Conservation (phyloP, 148 eudicot genomes). For the Vaccinium corymbosum region DNA sequence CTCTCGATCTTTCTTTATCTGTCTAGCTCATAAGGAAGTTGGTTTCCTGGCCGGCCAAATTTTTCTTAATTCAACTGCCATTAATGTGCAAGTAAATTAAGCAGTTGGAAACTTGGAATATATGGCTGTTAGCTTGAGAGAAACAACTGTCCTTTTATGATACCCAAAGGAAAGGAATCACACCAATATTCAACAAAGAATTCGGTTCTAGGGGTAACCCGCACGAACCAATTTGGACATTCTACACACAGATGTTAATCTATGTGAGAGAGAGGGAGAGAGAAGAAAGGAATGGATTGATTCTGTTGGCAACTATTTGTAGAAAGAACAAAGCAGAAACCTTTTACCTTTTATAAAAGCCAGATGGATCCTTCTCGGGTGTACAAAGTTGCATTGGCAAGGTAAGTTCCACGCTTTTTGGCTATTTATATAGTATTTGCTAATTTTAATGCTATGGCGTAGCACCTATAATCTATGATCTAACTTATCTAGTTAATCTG, state of each 20-base stretch:
- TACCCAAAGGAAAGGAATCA: constrained; percentile 34
- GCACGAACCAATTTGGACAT: background rate
- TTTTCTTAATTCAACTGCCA: background rate
- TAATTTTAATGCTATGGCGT: background rate
- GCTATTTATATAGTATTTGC: background rate
- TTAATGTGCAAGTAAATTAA: background rate
- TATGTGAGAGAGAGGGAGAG: constrained; percentile 1
- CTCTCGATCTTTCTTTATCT: background rate
- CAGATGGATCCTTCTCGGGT: background rate
- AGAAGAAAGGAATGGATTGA: constrained; percentile 42
- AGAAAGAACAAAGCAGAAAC: background rate
- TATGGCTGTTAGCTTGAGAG: background rate
- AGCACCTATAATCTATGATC: no score
- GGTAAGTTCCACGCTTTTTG: background rate
- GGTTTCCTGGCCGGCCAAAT: background rate
- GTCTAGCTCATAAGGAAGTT: background rate
- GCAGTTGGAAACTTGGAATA: background rate
- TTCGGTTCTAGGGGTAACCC: constrained; percentile 27
- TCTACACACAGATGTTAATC: background rate
- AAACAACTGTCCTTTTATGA: constrained; percentile 21
- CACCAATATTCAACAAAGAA: constrained; percentile 37
- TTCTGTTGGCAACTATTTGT: constrained; percentile 8
- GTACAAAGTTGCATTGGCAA: background rate
- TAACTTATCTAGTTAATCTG: no score
- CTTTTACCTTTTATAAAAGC: background rate